Evolutionary conservation across 352 stramenopile genomes (phyloP).

Genomic region (Saprolegnia diclina): DNA sequence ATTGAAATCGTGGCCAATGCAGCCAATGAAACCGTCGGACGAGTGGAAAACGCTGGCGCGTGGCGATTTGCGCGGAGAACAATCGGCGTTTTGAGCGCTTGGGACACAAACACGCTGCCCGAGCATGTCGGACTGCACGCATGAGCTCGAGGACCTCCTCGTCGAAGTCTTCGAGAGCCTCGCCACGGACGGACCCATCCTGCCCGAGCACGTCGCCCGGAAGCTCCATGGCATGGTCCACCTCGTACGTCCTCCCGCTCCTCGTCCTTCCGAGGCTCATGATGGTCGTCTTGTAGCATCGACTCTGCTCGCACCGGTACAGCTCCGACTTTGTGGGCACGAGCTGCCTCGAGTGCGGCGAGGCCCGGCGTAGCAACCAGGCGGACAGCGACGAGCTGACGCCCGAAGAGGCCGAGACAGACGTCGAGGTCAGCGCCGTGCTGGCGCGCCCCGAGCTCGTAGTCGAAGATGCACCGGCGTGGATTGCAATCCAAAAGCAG

Average conservation of each 20-base stretch:
- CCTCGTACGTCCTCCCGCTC: slow-evolving; percentile 1
- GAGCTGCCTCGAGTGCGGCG: slow-evolving; percentile 21
- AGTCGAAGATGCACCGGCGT: slow-evolving; percentile 9
- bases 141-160: slow-evolving; percentile 25
- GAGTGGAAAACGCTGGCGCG: slow-evolving; percentile 11
- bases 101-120: slow-evolving; percentile 6
- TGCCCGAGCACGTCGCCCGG: slow-evolving; percentile 23
- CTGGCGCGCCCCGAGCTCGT: slow-evolving; percentile 14
- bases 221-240: slow-evolving; percentile 28
- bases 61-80: not conserved
- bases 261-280: not conserved
- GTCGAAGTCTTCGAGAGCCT: slow-evolving; percentile 26
- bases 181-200: slow-evolving; percentile 11
- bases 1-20: not conserved
- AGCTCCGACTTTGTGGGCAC: slow-evolving; percentile 7
- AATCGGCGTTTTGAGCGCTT: not conserved
- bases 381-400: not conserved
- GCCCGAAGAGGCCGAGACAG: not conserved
- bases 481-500: slow-evolving; percentile 10
- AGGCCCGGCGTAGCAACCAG: slow-evolving; percentile 8
- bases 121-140: slow-evolving; percentile 9
- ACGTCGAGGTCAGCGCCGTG: not conserved
- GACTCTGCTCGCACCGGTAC: slow-evolving; percentile 12
- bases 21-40: not conserved
- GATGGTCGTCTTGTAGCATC: slow-evolving; percentile 19